Conservation (phyloP, 2,329 filamentous ascomycete species). For the Triangularia verruculosa region DNA sequence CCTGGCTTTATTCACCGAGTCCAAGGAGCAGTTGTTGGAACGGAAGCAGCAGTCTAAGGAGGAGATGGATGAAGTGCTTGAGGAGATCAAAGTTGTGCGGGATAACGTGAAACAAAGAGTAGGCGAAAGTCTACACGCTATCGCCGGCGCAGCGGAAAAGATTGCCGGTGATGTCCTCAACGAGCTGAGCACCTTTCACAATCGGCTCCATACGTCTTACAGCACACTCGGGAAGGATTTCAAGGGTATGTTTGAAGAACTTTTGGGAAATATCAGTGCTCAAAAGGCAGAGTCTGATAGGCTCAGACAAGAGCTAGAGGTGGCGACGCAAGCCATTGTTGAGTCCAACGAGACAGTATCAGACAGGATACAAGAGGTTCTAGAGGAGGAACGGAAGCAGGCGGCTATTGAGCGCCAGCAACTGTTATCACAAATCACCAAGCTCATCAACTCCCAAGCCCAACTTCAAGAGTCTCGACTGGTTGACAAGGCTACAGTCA, state of each 20-base stretch:
- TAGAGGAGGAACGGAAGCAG: constrained; percentile 73
- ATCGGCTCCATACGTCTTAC: constrained; percentile 77
- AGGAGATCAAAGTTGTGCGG: constrained; percentile 86
- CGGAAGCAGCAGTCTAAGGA: constrained; percentile 70
- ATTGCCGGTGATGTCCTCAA: constrained; percentile 87
- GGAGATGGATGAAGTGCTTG: constrained; percentile 85
- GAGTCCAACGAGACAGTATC: constrained; percentile 67
- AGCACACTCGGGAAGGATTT: constrained; percentile 80
- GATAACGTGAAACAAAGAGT: constrained; percentile 86
- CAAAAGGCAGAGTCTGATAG: constrained; percentile 75
- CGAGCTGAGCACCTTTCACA: constrained; percentile 82
- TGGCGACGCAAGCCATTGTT: constrained; percentile 65
- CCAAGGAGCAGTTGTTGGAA: constrained; percentile 64
- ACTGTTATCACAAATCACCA: constrained; percentile 72
- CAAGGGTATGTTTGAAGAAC: constrained; percentile 77
- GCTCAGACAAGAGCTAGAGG: constrained; percentile 68
- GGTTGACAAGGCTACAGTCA: constrained; percentile 56
- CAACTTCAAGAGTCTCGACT: constrained; percentile 71
- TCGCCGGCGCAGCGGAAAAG: constrained; percentile 79
- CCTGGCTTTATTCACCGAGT: constrained; percentile 62
- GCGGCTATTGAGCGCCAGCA: constrained; percentile 70
- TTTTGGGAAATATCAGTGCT: constrained; percentile 68
- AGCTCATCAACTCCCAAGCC: constrained; percentile 71
- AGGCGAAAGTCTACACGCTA: constrained; percentile 76
- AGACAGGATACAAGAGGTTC: constrained; percentile 61